Percentiles rank a stretch among this genome's conserved stretches.
These are phyloP conservation scores for Naganishia antarctica DNA, from an alignment of 768 basidiomycete species.

Conservation along the genomic window DNA sequence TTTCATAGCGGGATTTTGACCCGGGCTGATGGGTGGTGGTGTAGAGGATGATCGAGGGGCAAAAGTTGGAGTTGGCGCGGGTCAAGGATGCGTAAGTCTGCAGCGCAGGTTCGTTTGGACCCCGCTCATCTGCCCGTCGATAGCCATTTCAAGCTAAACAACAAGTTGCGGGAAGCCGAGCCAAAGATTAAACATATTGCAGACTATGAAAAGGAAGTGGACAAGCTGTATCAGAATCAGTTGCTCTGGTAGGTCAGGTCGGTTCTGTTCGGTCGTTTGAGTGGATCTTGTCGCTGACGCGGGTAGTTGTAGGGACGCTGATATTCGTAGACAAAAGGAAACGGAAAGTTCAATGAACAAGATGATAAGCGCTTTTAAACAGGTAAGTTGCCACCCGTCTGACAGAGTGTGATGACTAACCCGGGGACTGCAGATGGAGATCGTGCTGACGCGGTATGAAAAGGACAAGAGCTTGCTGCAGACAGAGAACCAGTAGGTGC, in stretches of 20 bases:
- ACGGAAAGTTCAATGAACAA: constrained; percentile 12
- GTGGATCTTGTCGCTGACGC: not conserved
- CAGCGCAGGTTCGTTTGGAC: not conserved
- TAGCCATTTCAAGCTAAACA: constrained; percentile 26
- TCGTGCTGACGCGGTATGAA: constrained; percentile 13
- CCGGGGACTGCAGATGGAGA: not conserved
- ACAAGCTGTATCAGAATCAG: constrained; percentile 24
- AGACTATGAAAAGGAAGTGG: constrained; percentile 23
- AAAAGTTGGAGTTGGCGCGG: constrained; percentile 18
- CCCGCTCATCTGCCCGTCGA: not conserved
- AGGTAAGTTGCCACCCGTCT: constrained; percentile 19
- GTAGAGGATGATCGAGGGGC: constrained; percentile 16
- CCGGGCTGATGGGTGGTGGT: too few species aligned
- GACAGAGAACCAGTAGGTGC: constrained; percentile 12
- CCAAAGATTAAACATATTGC: constrained; percentile 26
- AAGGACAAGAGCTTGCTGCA: constrained; percentile 6
- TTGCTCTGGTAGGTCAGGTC: constrained; percentile 19
- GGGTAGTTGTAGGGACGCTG: constrained; percentile 5
- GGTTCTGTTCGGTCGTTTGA: not conserved
- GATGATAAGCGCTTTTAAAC: constrained; percentile 26
- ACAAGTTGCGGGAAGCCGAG: constrained; percentile 22
- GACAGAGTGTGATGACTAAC: not conserved
- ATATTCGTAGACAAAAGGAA: constrained; percentile 13
- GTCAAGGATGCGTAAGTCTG: constrained; percentile 23
- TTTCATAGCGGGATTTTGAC: not conserved